These are phyloP conservation scores for Circinella umbellata DNA, from an alignment of 371 early-diverging fungal genomes.

Conservation along the genomic window DNA sequence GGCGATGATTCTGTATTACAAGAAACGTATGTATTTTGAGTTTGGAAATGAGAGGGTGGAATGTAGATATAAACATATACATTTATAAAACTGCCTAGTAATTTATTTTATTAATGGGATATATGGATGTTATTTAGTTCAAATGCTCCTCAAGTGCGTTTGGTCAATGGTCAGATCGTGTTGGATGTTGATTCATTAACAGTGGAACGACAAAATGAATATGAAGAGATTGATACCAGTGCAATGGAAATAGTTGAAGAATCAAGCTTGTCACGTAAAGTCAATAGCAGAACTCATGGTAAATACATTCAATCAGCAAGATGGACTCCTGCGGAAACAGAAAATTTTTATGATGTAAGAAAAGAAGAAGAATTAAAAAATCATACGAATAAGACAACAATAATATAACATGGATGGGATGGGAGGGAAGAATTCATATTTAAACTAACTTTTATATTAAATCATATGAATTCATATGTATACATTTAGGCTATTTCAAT, in stretches of 20 bases:
- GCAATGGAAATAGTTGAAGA: conserved; percentile 76
- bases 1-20: conserved; percentile 26
- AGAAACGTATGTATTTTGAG: conserved; percentile 29
- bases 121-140: conserved; percentile 27
- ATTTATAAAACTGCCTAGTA: neutral
- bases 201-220: conserved; percentile 41
- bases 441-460: neutral
- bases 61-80: neutral
- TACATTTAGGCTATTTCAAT: conserved; percentile 61
- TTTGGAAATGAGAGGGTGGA: too few relatives aligned
- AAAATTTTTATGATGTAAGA: conserved; percentile 63
- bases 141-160: conserved; percentile 62
- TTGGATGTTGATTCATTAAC: conserved; percentile 66
- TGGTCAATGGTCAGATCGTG: conserved; percentile 69
- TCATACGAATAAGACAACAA: too few relatives aligned
- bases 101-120: neutral
- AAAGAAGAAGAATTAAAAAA: too few relatives aligned
- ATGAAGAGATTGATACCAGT: conserved; percentile 31
- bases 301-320: conserved; percentile 36
- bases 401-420: too few relatives aligned
- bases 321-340: conserved; percentile 68
- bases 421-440: too few relatives aligned
- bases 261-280: conserved; percentile 51
- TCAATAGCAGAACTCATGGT: conserved; percentile 63
- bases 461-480: neutral